A percentile compares a stretch with the other conserved stretches of the same genome.
Evolutionary conservation across 176 grass and related monocot species (phyloP).

Genomic region (Elymus sibiricus): DNA sequence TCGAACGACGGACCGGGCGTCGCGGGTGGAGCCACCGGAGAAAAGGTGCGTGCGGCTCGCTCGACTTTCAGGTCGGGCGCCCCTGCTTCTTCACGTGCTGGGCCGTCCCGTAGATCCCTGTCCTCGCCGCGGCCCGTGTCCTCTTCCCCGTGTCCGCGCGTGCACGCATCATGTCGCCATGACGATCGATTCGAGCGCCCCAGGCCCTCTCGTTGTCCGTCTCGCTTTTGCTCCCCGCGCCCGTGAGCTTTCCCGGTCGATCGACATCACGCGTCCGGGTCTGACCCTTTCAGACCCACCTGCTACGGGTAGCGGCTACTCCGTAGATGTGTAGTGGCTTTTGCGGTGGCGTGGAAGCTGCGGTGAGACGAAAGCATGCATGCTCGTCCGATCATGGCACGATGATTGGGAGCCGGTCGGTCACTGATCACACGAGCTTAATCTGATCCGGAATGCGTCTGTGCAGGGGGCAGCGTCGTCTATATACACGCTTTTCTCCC

Average conservation of each 20-base stretch:
- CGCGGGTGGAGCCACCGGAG: not conserved
- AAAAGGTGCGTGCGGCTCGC: not conserved
- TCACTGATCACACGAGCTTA: not conserved
- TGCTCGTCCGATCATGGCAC: not conserved
- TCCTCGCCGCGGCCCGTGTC: not conserved
- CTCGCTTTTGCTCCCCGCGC: conserved; percentile 30
- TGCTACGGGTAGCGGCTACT: not conserved
- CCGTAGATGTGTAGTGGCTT: not conserved
- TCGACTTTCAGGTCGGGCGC: conserved; percentile 8
- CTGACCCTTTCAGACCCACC: not conserved
- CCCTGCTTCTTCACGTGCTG: conserved; percentile 21
- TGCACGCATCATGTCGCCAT: conserved; percentile 11
- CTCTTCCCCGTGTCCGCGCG: conserved; percentile 26
- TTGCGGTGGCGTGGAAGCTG: not conserved
- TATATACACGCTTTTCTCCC: not conserved
- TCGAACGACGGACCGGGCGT: not conserved
- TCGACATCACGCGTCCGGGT: not conserved
- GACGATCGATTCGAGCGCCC: not conserved
- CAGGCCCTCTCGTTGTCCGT: not conserved
- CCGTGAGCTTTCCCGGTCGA: conserved; percentile 31
- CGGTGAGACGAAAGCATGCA: not conserved
- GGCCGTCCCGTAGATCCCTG: not conserved
- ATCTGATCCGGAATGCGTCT: not conserved
- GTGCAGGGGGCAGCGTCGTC: not conserved
- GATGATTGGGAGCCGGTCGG: not conserved